Evolutionary conservation across 495 filamentous ascomycete species (phyloP).

Genomic region (Aspergillus kassunensis): DNA sequence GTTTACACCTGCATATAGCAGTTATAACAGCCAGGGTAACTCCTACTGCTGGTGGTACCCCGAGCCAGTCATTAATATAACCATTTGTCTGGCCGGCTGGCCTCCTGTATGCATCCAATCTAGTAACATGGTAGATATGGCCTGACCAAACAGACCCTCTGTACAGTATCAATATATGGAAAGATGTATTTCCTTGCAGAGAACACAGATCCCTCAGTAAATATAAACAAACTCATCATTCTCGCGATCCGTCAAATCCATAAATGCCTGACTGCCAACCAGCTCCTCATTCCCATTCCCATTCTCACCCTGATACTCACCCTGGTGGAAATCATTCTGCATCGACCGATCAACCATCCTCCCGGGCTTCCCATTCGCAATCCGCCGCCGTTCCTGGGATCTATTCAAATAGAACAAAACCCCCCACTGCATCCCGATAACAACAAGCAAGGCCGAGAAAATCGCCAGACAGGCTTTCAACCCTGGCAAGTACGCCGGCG

Average conservation of each 20-base stretch:
- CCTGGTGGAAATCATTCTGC: conserved; percentile 32
- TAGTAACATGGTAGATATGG: no score
- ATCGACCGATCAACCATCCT: conserved; percentile 55
- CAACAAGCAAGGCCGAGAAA: conserved; percentile 46
- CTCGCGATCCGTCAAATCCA: conserved; percentile 58
- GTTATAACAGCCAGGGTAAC: no score
- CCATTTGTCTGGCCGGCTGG: no score
- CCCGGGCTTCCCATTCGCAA: conserved; percentile 54
- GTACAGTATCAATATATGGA: no score
- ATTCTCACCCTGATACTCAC: conserved; percentile 21
- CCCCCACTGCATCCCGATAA: conserved; percentile 47
- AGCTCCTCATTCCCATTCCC: conserved; percentile 18
- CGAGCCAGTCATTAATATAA: no score
- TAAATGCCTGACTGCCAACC: conserved; percentile 40
- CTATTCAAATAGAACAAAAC: conserved; percentile 53
- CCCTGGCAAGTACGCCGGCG: conserved; percentile 52
- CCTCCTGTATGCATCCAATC: no score
- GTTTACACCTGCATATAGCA: no score
- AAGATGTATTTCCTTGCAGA: no score
- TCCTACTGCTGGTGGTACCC: no score
- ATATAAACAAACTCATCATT: conserved; percentile 69
- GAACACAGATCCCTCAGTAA: no score
- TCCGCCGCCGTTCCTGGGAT: conserved; percentile 47
- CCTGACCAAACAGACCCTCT: no score
- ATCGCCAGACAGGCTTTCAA: conserved; percentile 53